Evolutionary conservation across 768 basidiomycete species (phyloP).

Genomic region (Xanthoconium purpureum): DNA sequence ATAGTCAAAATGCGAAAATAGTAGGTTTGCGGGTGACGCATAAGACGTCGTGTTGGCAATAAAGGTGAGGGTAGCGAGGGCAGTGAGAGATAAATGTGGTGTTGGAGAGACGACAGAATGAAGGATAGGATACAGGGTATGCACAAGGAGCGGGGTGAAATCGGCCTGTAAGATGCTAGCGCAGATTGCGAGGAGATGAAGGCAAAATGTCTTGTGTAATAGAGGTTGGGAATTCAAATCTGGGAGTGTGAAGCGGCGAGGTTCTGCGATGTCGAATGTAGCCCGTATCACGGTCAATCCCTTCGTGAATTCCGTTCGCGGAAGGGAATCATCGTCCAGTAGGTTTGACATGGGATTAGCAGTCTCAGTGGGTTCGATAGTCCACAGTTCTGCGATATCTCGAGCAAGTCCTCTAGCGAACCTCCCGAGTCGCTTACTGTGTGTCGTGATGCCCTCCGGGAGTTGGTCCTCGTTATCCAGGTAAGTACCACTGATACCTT

Average conservation of each 20-base stretch:
- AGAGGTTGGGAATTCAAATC: constrained; percentile 44
- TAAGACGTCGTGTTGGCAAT: constrained; percentile 77
- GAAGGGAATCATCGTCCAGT: constrained; percentile 34
- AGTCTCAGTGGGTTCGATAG: constrained; percentile 38
- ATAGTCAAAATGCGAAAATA: constrained; percentile 96
- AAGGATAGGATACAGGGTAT: constrained; percentile 81
- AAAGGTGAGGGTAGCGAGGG: constrained; percentile 64
- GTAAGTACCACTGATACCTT: constrained; percentile 59
- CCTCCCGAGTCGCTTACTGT: constrained; percentile 57
- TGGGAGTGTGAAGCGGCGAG: constrained; percentile 27
- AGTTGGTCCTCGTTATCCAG: constrained; percentile 32
- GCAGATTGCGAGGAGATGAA: constrained; percentile 72
- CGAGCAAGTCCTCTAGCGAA: constrained; percentile 60
- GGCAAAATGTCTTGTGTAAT: constrained; percentile 67
- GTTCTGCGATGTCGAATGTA: constrained; percentile 47
- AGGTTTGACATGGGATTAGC: constrained; percentile 16
- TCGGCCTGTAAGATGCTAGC: constrained; percentile 70
- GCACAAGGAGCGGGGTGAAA: constrained; percentile 72
- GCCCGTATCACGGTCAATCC: constrained; percentile 65
- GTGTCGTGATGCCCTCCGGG: background rate
- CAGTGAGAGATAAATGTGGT: constrained; percentile 70
- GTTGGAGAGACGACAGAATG: constrained; percentile 77
- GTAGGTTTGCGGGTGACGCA: constrained; percentile 83
- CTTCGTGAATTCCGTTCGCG: constrained; percentile 57
- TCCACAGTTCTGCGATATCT: constrained; percentile 71